Base-by-base conservation (phyloP, 2,329 filamentous ascomycete genomes). In the Phialophora macrospora region DNA sequence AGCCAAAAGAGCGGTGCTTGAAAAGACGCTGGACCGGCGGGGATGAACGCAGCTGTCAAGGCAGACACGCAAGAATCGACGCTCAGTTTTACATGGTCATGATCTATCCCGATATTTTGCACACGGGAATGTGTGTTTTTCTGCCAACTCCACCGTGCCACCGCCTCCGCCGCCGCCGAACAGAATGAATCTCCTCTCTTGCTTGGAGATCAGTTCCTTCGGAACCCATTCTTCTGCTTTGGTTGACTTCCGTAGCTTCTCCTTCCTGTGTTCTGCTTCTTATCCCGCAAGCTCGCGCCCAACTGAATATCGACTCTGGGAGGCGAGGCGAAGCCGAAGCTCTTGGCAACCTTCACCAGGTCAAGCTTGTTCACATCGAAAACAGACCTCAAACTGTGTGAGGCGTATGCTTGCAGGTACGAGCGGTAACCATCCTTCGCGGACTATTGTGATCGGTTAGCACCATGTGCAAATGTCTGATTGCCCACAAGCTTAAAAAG, bases 401-500 rank as follows among this genome's bases (percentile, higher is more conserved):
- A 93, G 24, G 94, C 93, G 76, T 99, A 99, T 0, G 95, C 94
- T 77, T 98, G 93, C 26, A 99, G 85, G 77, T 99, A 99, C 22
- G 91, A 92, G 66, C 91, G 87, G 81, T 95, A 96, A 3, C 91
- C 86, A 71, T 89, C 87, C 76, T 89, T 89, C 51, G 87, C 87
- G 34, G 85, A 87, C 83, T 64, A 17, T 68, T 22, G 12, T 24
- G 12, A 46, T 56, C 17, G 30, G 24, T 32, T 41, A 41, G 20
- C 48, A 14, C 22, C 48, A 51, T 20, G 14, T 7, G 7, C 3
- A 7, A 22, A 24, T 26, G 48, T 8, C 20, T 5, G 6, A 11
- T 26, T 8, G 26, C 11, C 26, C 41, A 28, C 55, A n/a, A 22
- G 24, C 61, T 46, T 20, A 46, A 51, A 58, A 46, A 32, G 49